Evolutionary conservation across 176 grass and related monocot genomes (phyloP).

Genomic region (Avena insularis): DNA sequence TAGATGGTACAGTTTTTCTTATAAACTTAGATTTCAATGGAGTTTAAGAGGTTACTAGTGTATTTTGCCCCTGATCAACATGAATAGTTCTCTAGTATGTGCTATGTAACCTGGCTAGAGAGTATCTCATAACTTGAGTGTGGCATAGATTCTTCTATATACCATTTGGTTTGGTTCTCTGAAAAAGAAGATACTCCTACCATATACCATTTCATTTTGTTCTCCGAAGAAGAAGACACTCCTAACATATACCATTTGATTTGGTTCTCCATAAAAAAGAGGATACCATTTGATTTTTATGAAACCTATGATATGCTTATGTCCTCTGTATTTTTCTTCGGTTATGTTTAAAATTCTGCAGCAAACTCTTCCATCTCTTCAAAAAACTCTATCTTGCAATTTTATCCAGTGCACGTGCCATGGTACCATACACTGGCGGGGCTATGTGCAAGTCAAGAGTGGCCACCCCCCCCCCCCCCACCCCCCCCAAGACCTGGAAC

Average conservation of each 20-base stretch:
- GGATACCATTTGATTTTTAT: constrained; percentile 23
- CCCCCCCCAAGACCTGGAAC: no score
- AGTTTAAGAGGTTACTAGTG: constrained; percentile 6
- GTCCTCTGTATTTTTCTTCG: constrained; percentile 10
- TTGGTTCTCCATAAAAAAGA: not conserved
- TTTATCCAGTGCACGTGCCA: not conserved
- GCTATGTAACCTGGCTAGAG: not conserved
- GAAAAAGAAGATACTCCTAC: not conserved
- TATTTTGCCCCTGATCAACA: constrained; percentile 21
- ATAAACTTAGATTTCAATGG: not conserved
- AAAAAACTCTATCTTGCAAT: constrained; percentile 21
- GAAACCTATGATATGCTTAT: constrained; percentile 29
- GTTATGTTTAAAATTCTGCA: constrained; percentile 4
- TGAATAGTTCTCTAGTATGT: constrained; percentile 1
- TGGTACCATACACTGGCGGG: not conserved
- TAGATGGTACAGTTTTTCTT: constrained; percentile 16
- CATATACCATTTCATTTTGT: not conserved
- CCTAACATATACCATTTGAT: constrained; percentile 9
- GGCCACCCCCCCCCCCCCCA: no score
- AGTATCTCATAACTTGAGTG: constrained; percentile 18
- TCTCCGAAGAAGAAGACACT: not conserved
- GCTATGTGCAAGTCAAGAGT: no score
- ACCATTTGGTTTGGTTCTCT: constrained; percentile 8
- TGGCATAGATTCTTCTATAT: constrained; percentile 15
- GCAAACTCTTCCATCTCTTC: constrained; percentile 15